These are phyloP conservation scores for Thymus mandschuricus DNA, from an alignment of 257 asterid species.

Conservation along the genomic window DNA sequence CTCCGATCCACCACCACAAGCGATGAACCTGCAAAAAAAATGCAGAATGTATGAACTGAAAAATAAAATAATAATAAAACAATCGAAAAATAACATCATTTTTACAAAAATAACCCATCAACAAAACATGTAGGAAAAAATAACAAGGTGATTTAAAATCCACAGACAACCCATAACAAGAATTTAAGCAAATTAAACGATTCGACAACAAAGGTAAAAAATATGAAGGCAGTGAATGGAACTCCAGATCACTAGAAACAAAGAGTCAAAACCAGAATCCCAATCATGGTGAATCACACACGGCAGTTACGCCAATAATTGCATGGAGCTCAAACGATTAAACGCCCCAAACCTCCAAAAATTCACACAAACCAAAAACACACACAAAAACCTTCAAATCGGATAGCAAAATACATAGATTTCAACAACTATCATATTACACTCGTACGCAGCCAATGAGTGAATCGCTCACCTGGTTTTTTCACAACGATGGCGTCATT, in stretches of 20 bases:
- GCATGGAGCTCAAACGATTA: slow-evolving; percentile 32
- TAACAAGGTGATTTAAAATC: too few species aligned
- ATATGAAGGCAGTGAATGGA: neutral
- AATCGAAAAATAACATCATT: too few species aligned
- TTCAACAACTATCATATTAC: neutral
- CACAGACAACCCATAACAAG: too few species aligned
- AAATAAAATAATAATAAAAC: too few species aligned
- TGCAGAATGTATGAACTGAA: too few species aligned
- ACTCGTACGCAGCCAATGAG: slow-evolving; percentile 6
- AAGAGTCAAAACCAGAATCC: slow-evolving; percentile 26
- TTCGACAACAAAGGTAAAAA: too few species aligned
- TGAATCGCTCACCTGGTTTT: slow-evolving; percentile 33
- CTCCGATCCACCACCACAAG: too few species aligned
- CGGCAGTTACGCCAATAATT: slow-evolving; percentile 26
- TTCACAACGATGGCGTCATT: slow-evolving; percentile 24
- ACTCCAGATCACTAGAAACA: slow-evolving; percentile 31
- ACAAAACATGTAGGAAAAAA: too few species aligned
- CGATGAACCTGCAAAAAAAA: too few species aligned
- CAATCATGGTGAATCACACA: slow-evolving; percentile 33
- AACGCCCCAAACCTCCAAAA: slow-evolving; percentile 10
- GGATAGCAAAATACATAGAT: slow-evolving; percentile 1
- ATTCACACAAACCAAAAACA: neutral
- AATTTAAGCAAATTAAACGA: too few species aligned
- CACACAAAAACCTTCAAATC: slow-evolving; percentile 21
- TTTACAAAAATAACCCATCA: too few species aligned